These are phyloP conservation scores for Urochloa ruziziensis DNA, from an alignment of 176 grass and related monocot species.

Conservation along the genomic window DNA sequence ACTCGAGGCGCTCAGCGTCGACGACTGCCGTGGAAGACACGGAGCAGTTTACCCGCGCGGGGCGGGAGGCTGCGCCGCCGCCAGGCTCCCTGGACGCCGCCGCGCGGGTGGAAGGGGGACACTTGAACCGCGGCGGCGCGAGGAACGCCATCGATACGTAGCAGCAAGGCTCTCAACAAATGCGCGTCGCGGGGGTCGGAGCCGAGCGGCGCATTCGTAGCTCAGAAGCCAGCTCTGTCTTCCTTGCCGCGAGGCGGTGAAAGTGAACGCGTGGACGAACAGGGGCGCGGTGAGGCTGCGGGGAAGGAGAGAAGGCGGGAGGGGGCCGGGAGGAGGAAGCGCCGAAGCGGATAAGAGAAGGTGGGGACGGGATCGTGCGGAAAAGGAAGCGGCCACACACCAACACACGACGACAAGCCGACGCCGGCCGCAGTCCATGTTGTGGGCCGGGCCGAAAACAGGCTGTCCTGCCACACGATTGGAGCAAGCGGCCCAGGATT, in stretches of 20 bases:
- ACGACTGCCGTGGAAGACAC: slow-evolving; percentile 7
- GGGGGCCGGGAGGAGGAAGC: not conserved
- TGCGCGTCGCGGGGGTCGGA: not conserved
- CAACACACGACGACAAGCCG: not conserved
- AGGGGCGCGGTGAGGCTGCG: slow-evolving; percentile 6
- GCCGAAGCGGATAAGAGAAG: slow-evolving; percentile 39
- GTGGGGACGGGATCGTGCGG: slow-evolving; percentile 36
- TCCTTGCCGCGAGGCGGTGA: slow-evolving; percentile 1
- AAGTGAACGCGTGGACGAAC: slow-evolving; percentile 19
- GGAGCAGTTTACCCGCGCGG: slow-evolving; percentile 25
- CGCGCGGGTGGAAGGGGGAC: slow-evolving; percentile 31
- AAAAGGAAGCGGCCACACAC: slow-evolving; percentile 30
- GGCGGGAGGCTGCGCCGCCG: not conserved
- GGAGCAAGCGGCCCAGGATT: not conserved
- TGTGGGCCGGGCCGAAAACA: not conserved
- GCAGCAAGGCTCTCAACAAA: not conserved
- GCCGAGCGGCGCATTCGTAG: not conserved
- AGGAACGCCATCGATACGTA: slow-evolving; percentile 34
- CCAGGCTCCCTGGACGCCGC: slow-evolving; percentile 29
- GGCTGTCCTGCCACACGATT: not conserved
- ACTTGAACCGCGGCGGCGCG: slow-evolving; percentile 60
- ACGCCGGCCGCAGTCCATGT: not conserved
- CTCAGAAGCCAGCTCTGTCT: not conserved
- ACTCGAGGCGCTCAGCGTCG: slow-evolving; percentile 20
- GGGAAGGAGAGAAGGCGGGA: slow-evolving; percentile 27